Percentiles rank a stretch among this genome's conserved stretches.
phyloP scores from a whole-genome alignment of 129 eudicot species.

The Flaveria robusta region DNA sequence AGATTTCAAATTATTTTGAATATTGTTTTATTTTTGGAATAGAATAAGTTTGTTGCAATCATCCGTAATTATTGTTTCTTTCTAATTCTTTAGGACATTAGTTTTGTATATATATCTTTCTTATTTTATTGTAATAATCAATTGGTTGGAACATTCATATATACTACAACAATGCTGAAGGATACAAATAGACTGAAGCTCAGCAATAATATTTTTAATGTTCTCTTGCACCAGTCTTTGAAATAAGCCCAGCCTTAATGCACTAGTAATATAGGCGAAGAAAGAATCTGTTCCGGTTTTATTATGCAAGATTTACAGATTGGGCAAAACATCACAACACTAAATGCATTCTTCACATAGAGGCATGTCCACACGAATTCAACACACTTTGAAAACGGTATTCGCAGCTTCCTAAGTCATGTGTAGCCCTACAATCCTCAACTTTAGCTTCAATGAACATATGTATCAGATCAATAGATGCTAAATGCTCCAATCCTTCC shows the following conservation, averaged over 20 bases:
- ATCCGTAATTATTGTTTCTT: too few species aligned
- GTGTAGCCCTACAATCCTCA: constrained; percentile 86
- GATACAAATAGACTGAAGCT: constrained; percentile 78
- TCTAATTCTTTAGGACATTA: too few species aligned
- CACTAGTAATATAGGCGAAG: constrained; percentile 91
- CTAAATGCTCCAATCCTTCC: constrained; percentile 79
- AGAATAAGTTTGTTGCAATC: too few species aligned
- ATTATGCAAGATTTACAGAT: constrained; percentile 66
- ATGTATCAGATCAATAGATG: constrained; percentile 77
- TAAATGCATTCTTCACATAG: constrained; percentile 95
- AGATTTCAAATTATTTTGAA: too few species aligned
- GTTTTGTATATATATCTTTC: too few species aligned
- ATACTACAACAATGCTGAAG: constrained; percentile 40
- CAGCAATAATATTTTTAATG: constrained; percentile 51
- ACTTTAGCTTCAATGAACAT: constrained; percentile 88
- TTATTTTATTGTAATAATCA: too few species aligned
- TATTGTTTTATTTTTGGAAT: too few species aligned
- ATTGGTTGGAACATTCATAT: too few species aligned
- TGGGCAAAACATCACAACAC: constrained; percentile 87
- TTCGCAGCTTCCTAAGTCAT: constrained; percentile 94
- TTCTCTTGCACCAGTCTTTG: constrained; percentile 95
- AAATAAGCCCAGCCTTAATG: constrained; percentile 88
- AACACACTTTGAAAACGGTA: constrained; percentile 72
- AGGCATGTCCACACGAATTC: constrained; percentile 84
- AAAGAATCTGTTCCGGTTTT: constrained; percentile 50